These are phyloP conservation scores for Chrysoporthe cubensis DNA, from an alignment of 2,329 filamentous ascomycete species.

Conservation along the genomic window DNA sequence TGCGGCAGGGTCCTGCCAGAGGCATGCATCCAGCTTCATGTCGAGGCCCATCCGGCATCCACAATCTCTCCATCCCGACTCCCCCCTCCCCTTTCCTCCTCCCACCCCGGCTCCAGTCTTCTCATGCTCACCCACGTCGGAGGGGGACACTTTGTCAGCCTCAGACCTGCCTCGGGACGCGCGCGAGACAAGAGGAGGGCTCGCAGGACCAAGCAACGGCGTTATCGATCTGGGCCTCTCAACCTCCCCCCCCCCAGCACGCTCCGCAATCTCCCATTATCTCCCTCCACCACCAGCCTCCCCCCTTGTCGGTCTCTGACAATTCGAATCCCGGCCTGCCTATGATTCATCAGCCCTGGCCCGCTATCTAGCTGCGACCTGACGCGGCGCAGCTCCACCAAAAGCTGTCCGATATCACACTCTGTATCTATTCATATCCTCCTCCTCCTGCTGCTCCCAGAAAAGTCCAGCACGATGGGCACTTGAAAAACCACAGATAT, in stretches of 20 bases:
- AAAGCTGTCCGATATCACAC: slow-evolving; percentile 24
- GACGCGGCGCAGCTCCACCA: slow-evolving; percentile 26
- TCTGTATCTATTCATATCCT: slow-evolving; percentile 15
- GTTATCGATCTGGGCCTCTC: slow-evolving; percentile 22
- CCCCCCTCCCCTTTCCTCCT: neutral
- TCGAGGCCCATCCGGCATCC: slow-evolving; percentile 14
- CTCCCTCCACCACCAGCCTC: slow-evolving; percentile 11
- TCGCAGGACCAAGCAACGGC: neutral
- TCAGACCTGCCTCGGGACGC: slow-evolving; percentile 26
- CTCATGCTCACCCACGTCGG: slow-evolving; percentile 4
- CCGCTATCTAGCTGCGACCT: slow-evolving; percentile 26
- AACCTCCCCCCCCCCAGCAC: neutral
- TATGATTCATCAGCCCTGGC: slow-evolving; percentile 30
- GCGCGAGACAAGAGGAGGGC: slow-evolving; percentile 16
- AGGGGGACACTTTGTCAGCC: slow-evolving; percentile 11
- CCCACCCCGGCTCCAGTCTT: neutral
- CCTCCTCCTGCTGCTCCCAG: neutral
- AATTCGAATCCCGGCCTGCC: slow-evolving; percentile 19
- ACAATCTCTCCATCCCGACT: slow-evolving; percentile 16
- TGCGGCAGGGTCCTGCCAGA: slow-evolving; percentile 12
- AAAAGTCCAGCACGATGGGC: slow-evolving; percentile 14
- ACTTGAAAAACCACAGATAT: slow-evolving; percentile 11
- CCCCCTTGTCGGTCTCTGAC: slow-evolving; percentile 24
- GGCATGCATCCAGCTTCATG: slow-evolving; percentile 5
- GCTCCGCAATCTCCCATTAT: slow-evolving; percentile 22